phyloP scores from a whole-genome alignment of 352 stramenopile genomes.

The Phytophthora tentaculata region DNA sequence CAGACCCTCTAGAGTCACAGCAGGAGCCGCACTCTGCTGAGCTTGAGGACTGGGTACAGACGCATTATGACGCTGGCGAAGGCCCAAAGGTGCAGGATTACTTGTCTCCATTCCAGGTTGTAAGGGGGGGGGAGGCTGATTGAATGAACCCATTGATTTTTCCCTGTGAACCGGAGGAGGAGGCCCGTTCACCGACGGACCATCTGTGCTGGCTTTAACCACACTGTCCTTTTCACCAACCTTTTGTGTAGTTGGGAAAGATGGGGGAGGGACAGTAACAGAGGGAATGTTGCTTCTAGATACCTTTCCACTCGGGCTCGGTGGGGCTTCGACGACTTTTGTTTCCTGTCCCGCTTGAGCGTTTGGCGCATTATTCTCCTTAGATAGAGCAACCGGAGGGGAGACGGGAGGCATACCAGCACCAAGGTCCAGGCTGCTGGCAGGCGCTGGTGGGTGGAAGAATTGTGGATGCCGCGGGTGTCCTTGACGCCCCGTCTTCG shows the following conservation, averaged over 20 bases:
- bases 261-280: constrained; percentile 5
- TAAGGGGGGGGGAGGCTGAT: constrained; percentile 2
- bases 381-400: not conserved
- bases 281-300: constrained; percentile 12
- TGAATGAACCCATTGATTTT: not conserved
- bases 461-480: constrained; percentile 45
- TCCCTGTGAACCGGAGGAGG: constrained; percentile 11
- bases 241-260: constrained; percentile 13
- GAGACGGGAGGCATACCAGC: constrained; percentile 6
- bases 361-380: constrained; percentile 1
- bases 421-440: constrained; percentile 17
- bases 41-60: constrained; percentile 7
- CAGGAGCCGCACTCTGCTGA: constrained; percentile 10
- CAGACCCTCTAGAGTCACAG: constrained; percentile 57
- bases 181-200: constrained; percentile 10
- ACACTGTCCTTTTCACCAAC: constrained; percentile 3
- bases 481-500: constrained; percentile 29
- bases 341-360: constrained; percentile 9
- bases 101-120: constrained; percentile 10
- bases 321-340: not conserved
- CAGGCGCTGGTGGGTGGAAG: constrained; percentile 30
- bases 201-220: constrained; percentile 4
- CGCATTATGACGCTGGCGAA: constrained; percentile 35
- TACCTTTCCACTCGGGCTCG: constrained; percentile 1
- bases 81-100: constrained; percentile 21